phyloP scores from a whole-genome alignment of 371 early-diverging fungal species.

The Actinomortierella ambigua region DNA sequence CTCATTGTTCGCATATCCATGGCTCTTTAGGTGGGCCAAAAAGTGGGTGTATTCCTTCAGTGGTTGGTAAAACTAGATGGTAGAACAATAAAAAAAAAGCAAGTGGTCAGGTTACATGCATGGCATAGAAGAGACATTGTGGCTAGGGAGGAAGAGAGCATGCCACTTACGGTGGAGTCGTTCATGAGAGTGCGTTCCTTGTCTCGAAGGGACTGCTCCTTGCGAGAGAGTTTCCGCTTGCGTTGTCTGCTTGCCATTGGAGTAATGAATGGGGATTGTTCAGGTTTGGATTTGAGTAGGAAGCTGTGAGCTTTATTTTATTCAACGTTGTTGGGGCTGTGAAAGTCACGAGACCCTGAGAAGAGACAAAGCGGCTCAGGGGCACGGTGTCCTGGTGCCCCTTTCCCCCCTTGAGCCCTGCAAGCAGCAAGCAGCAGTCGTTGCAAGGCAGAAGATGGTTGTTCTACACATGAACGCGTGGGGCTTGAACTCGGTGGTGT shows the following conservation, averaged over 20 bases:
- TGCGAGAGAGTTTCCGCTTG: constrained; percentile 34
- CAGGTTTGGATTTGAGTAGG: too few species aligned
- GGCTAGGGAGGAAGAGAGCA: background rate
- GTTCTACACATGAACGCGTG: too few species aligned
- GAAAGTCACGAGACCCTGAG: too few species aligned
- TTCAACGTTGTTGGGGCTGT: too few species aligned
- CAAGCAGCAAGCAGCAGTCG: too few species aligned
- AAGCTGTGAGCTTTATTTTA: too few species aligned
- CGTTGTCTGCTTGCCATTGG: constrained; percentile 38
- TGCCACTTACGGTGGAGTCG: constrained; percentile 30
- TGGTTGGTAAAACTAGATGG: constrained; percentile 31
- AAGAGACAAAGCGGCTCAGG: too few species aligned
- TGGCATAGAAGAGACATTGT: background rate
- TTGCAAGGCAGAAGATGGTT: too few species aligned
- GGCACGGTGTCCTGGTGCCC: too few species aligned
- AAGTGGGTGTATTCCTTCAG: constrained; percentile 35
- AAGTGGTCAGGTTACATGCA: background rate
- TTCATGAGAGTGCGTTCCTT: constrained; percentile 24
- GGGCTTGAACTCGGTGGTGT: too few species aligned
- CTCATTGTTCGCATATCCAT: constrained; percentile 45
- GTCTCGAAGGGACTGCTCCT: constrained; percentile 41
- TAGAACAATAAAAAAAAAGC: background rate
- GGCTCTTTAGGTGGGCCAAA: constrained; percentile 35
- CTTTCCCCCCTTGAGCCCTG: too few species aligned
- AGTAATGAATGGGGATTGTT: too few species aligned